phyloP scores from a whole-genome alignment of 2,329 filamentous ascomycete genomes.

The Penicillium sp. region DNA sequence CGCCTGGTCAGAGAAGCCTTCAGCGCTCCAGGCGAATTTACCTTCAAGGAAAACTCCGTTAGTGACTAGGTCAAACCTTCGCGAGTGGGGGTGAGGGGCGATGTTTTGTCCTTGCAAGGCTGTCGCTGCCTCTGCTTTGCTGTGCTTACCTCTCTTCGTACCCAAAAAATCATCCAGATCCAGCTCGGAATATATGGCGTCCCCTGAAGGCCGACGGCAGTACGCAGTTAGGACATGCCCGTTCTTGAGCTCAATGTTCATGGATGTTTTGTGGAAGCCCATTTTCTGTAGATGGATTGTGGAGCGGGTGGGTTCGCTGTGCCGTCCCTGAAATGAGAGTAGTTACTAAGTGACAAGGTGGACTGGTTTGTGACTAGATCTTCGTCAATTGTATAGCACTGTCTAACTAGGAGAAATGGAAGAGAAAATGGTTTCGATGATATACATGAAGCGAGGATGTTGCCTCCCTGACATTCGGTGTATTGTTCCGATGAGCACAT shows the following conservation, averaged over 20 bases:
- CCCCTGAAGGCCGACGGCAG: conserved; percentile 15
- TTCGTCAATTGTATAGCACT: background rate
- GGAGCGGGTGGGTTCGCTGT: background rate
- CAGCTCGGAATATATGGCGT: conserved; percentile 21
- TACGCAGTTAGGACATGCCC: conserved; percentile 22
- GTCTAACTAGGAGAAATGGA: background rate
- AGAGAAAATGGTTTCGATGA: background rate
- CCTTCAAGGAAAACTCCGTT: conserved; percentile 4
- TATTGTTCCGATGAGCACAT: background rate
- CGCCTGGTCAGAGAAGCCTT: conserved; percentile 12
- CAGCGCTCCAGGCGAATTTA: conserved; percentile 18
- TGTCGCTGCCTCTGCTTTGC: background rate
- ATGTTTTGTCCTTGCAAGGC: background rate
- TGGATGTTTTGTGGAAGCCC: conserved; percentile 24
- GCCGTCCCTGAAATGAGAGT: background rate
- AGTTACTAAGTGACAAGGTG: background rate
- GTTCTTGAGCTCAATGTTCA: conserved; percentile 19
- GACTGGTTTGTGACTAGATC: too few species aligned
- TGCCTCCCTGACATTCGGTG: background rate
- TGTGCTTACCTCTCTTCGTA: conserved; percentile 16
- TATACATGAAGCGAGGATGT: background rate
- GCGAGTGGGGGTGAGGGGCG: background rate
- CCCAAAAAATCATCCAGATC: conserved; percentile 21
- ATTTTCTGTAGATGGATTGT: conserved; percentile 3
- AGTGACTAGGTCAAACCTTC: background rate